These are phyloP conservation scores for Pythium vanterpoolii DNA, from an alignment of 352 stramenopile genomes.

Conservation along the genomic window DNA sequence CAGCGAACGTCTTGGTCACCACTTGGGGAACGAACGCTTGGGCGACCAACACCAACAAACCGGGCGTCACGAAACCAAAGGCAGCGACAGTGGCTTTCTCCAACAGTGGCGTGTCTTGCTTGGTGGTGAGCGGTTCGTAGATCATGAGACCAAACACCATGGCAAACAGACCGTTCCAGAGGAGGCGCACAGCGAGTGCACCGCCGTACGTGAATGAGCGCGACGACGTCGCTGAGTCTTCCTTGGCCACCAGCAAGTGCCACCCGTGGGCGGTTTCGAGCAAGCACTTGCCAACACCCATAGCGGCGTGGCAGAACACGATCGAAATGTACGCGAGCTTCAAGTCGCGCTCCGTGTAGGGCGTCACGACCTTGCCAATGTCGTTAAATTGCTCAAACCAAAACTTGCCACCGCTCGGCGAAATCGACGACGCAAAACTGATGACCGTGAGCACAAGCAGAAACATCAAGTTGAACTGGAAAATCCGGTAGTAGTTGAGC, in stretches of 20 bases:
- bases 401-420: conserved; percentile 28
- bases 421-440: conserved; percentile 31
- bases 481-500: conserved; percentile 29
- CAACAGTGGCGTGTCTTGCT: conserved; percentile 21
- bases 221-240: conserved; percentile 31
- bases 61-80: conserved; percentile 26
- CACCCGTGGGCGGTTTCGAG: conserved; percentile 39
- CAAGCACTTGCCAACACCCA: conserved; percentile 33
- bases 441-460: conserved; percentile 34
- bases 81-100: conserved; percentile 11
- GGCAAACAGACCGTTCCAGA: conserved; percentile 38
- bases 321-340: conserved; percentile 37
- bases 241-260: conserved; percentile 28
- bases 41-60: conserved; percentile 26
- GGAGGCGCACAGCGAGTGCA: conserved; percentile 30
- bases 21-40: conserved; percentile 32
- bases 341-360: conserved; percentile 32
- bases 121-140: conserved; percentile 24
- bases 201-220: conserved; percentile 37
- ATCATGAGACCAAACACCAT: conserved; percentile 38
- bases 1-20: conserved; percentile 27
- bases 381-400: conserved; percentile 33
- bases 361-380: conserved; percentile 30
- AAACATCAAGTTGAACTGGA: conserved; percentile 57
- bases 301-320: conserved; percentile 27